Base-by-base conservation (phyloP, 441 rosid species). In the Populus hybrid region DNA sequence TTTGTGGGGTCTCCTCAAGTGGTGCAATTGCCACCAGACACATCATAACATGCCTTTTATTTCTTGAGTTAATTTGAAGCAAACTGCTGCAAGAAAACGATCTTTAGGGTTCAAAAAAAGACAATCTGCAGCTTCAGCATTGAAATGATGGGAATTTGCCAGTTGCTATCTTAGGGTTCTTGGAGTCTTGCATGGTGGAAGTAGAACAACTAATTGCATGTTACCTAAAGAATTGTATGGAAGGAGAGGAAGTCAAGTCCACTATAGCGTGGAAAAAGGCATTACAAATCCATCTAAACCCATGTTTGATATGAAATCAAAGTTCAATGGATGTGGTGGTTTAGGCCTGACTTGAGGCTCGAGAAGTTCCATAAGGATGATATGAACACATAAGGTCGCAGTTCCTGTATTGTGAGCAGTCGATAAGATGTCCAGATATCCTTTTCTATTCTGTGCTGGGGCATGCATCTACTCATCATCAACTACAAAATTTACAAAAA, bases 11-110 rank as follows among this genome's bases (percentile, higher is more conserved):
- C 38, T 3, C 3, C 38, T 3, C 3, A 23, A 9, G 73, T 65
- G 84, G 82, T 79, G 79, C 84, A 76, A 77, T 38, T 18, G 61
- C 61, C 61, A 53, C 61, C 61, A 6, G 61, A 53, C 61, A 53
- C 61, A 18, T 53, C 61, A 53, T 1, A 16, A 18, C 61, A 18
- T 53, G 61, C 21, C n/a, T 53, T 53, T 6, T 5, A 16, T 53
- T 53, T 53, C 38, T 35, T 35, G 8, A 35, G 57, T 50, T 50
- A 50, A 50, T 50, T 50, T 50, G 57, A 50, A 50, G 57, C 57
- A 50, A 50, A 14, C 57, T 5, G 57, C 20, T 16, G 57, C 57
- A 50, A 50, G 57, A 50, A 50, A 50, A 50, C n/a, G 6, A 50
- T 50, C n/a, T 50, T 0, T 0, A 4, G 57, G 57, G 57, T 14